Evolutionary conservation across 2,329 filamentous ascomycete species (phyloP), one percentile per base, ranked within the genome.

Genomic region (Exophiala sp.): DNA sequence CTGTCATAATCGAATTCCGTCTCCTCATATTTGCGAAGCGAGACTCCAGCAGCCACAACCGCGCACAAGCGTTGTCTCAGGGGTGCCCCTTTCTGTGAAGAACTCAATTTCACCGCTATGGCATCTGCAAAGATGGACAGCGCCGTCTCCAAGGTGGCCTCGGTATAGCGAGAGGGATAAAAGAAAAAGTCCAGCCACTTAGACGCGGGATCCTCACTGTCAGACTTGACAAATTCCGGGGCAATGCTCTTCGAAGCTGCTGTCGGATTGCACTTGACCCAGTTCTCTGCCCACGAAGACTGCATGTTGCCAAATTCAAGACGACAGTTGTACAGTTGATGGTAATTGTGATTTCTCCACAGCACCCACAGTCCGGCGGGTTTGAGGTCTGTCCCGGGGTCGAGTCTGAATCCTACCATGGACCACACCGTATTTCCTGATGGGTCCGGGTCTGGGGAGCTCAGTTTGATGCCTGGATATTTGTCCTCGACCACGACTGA

Each of bases 101-200:
- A 23, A 6, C 39, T 43, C 39, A 43, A 18, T 35, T 60, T 63
- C 23, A 48, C 53, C 2, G 58, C 43, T 9, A 77, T 64, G 2
- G 74, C 85, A 58, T 83, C 81, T 64, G 88, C 83, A 62, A 94
- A 96, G 50, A 95, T 86, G 21, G 79, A 75, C 27, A 97, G 72
- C 1, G 90, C 87, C 13, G 88, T 88, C 65, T 95, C 88, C 11
- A 98, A 73, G 0, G 88, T 90, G 6, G 86, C 76, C 27, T 76
- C 77, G 0, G 86, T 85, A 64, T 94, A 97, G 46, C 85, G 81
- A 13, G 88, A 88, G 1, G 93, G 91, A 52, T 81, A 82, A 60
- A 97, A 78, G 50, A 98, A 81, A 58, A 86, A 85, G 22, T 85
- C 76, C 7, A 96, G 72, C 93, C 93, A 98, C 65, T 86, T 86